phyloP scores from a whole-genome alignment of 2,329 filamentous ascomycete genomes.

The Didymella exigua region DNA sequence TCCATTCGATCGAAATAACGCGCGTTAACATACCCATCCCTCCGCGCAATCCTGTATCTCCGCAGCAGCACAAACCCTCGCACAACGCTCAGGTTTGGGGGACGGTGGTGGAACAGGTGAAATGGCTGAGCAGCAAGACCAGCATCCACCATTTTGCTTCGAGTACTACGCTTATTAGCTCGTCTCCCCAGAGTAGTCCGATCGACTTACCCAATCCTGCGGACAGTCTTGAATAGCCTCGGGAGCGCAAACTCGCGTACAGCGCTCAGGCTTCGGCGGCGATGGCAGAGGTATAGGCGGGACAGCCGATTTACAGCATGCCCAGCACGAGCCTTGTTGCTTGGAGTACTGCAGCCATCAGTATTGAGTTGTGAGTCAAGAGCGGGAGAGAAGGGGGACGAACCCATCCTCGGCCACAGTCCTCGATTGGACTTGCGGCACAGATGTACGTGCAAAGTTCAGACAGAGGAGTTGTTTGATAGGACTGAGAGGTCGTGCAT shows the following conservation, averaged over 20 bases:
- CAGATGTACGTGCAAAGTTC: slow-evolving; percentile 4
- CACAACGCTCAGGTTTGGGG: not conserved
- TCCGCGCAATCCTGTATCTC: not conserved
- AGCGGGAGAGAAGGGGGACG: not conserved
- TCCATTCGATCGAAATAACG: too few relatives aligned
- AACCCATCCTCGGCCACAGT: not conserved
- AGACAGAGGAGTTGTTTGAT: not conserved
- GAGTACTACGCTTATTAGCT: too few relatives aligned
- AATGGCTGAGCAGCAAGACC: too few relatives aligned
- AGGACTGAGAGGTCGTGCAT: not conserved
- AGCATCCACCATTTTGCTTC: not conserved
- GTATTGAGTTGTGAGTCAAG: not conserved
- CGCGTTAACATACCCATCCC: not conserved
- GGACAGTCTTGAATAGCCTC: not conserved
- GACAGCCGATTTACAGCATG: not conserved
- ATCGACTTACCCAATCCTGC: not conserved
- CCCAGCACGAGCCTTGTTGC: slow-evolving; percentile 2
- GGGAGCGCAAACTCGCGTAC: not conserved
- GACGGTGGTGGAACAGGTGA: too few relatives aligned
- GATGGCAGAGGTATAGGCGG: not conserved
- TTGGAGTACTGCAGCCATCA: not conserved
- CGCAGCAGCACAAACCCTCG: not conserved
- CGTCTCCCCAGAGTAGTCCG: too few relatives aligned
- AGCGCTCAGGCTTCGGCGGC: not conserved
- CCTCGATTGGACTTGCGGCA: not conserved